Evolutionary conservation across 1,284 basidiomycete species (phyloP).

Genomic region (Cystobasidium sp.): DNA sequence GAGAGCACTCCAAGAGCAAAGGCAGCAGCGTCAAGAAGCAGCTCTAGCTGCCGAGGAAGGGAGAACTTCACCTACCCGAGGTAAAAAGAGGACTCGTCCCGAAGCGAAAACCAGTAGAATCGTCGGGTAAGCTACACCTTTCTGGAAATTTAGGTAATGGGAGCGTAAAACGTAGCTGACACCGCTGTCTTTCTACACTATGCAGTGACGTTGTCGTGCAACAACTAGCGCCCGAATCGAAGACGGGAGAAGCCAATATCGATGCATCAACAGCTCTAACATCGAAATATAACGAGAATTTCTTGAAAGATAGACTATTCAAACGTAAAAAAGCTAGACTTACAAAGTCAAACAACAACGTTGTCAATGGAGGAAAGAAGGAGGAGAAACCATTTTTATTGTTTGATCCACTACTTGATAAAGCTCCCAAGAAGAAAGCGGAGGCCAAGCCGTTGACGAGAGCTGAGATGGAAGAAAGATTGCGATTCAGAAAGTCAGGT

Average conservation of each 20-base stretch:
- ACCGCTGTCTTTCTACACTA: not conserved
- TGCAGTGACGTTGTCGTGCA: slow-evolving; percentile 34
- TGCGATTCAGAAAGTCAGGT: slow-evolving; percentile 28
- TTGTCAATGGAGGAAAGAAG: slow-evolving; percentile 4
- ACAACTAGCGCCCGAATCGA: slow-evolving; percentile 4
- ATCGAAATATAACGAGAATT: slow-evolving; percentile 10
- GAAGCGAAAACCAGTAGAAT: slow-evolving; percentile 1
- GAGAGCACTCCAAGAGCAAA: slow-evolving; percentile 12
- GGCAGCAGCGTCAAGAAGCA: not conserved
- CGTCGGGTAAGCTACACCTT: slow-evolving; percentile 15
- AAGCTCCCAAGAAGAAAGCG: not conserved
- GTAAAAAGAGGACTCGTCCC: not conserved
- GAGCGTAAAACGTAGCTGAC: not conserved
- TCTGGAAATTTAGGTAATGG: not conserved
- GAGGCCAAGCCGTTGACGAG: slow-evolving; percentile 15
- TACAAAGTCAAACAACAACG: not conserved
- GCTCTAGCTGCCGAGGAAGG: not conserved
- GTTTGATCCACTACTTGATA: slow-evolving; percentile 44
- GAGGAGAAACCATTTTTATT: slow-evolving; percentile 29
- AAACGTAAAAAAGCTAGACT: slow-evolving; percentile 19
- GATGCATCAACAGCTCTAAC: slow-evolving; percentile 28
- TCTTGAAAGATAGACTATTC: slow-evolving; percentile 37
- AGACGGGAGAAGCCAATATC: slow-evolving; percentile 5
- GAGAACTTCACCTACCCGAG: not conserved
- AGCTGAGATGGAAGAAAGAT: slow-evolving; percentile 18